phyloP scores from a whole-genome alignment of 2,329 filamentous ascomycete genomes.

The Byssothecium circinans region DNA sequence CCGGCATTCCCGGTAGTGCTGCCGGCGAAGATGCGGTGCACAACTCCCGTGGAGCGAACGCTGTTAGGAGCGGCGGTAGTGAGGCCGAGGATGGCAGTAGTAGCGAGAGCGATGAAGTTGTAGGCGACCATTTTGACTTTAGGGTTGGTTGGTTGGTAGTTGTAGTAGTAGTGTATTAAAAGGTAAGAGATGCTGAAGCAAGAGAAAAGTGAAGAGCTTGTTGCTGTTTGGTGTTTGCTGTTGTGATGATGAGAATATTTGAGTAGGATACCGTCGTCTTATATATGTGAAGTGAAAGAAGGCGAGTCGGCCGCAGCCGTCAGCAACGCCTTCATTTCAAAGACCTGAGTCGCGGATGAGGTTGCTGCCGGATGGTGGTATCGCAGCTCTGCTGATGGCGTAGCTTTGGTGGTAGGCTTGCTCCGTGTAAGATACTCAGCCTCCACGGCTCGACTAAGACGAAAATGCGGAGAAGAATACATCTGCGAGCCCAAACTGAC shows the following conservation, averaged over 20 bases:
- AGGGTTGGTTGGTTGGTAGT: slow-evolving; percentile 12
- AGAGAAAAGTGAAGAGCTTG: slow-evolving; percentile 8
- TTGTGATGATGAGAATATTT: slow-evolving; percentile 22
- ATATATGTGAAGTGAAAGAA: slow-evolving; percentile 10
- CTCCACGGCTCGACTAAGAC: background rate
- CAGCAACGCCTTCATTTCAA: background rate
- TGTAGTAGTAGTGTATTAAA: slow-evolving; percentile 9
- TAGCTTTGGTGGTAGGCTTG: slow-evolving; percentile 1
- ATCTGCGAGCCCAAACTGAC: background rate
- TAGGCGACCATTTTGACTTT: slow-evolving; percentile 27
- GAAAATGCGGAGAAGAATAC: background rate
- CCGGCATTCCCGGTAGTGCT: slow-evolving; percentile 26
- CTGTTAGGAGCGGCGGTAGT: slow-evolving; percentile 19
- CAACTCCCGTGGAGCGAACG: slow-evolving; percentile 24
- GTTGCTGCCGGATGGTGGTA: slow-evolving; percentile 14
- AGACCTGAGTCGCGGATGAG: slow-evolving; percentile 9
- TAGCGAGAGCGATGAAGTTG: slow-evolving; percentile 21
- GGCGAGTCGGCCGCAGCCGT: background rate
- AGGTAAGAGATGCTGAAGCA: slow-evolving; percentile 14
- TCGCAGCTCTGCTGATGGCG: slow-evolving; percentile 3
- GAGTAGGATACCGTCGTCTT: slow-evolving; percentile 8
- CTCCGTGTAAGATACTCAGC: background rate
- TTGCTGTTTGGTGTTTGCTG: slow-evolving; percentile 10
- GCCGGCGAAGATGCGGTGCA: slow-evolving; percentile 33
- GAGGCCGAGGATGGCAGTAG: slow-evolving; percentile 24